phyloP scores from a whole-genome alignment of 345 rosid species.

The Rhodamnia rubescens region DNA sequence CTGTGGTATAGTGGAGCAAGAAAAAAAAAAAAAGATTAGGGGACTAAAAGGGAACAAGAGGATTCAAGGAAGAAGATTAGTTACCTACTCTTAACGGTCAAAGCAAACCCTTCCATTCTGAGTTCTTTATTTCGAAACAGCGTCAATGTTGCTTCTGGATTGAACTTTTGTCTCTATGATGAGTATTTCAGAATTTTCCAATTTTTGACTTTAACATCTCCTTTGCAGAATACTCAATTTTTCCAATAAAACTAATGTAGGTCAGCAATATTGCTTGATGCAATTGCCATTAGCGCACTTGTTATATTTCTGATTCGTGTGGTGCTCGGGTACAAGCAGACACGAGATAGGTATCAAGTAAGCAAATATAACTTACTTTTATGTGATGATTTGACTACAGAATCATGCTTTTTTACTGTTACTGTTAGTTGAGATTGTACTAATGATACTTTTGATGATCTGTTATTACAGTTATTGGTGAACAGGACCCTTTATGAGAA shows the following conservation, averaged over 20 bases:
- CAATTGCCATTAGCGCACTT: constrained; percentile 67
- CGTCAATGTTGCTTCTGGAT: neutral
- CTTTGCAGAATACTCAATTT: neutral
- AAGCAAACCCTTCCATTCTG: neutral
- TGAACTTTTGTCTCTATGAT: neutral
- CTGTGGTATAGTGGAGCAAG: neutral
- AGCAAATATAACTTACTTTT: constrained; percentile 13
- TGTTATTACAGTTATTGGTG: constrained; percentile 58
- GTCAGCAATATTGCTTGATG: constrained; percentile 86
- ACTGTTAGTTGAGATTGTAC: neutral
- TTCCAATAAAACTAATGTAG: constrained; percentile 18
- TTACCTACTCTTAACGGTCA: neutral
- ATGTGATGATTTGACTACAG: neutral
- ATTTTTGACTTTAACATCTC: neutral
- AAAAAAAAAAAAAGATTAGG: neutral
- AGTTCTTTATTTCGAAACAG: neutral
- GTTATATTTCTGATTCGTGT: constrained; percentile 73
- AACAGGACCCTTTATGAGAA: constrained; percentile 93
- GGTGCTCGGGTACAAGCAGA: constrained; percentile 93
- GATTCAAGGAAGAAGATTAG: neutral
- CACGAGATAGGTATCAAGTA: constrained; percentile 96
- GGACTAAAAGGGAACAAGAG: neutral
- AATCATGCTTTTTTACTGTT: neutral
- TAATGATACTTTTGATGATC: constrained; percentile 2
- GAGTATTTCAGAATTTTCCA: neutral